Base-by-base conservation (phyloP, 306 rosid species). In the Cucurbita maxima region DNA sequence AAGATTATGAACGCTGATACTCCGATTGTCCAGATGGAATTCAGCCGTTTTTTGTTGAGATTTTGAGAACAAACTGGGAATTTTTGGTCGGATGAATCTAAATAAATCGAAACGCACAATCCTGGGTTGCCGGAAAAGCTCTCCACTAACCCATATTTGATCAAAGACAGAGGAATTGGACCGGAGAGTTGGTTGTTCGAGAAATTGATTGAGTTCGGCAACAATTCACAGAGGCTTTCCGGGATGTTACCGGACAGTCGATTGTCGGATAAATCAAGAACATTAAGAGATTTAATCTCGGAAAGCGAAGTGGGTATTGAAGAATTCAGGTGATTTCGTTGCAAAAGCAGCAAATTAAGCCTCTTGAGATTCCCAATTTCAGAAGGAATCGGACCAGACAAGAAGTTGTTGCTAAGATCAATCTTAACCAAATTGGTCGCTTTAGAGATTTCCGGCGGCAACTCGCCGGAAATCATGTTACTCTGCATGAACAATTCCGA, bases 241-340 rank as follows among this genome's bases (percentile, higher is more conserved):
- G 97, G 99, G 80, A 95, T 95, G 8, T 73, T 83, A 6, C 99
- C 99, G 0, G 96, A 87, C 76, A 95, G 75, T 4, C 75, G 88
- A 76, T 95, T 95, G 72, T 84, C 84, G 47, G 99, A 95, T 72
- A 91, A 90, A 73, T 95, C 99, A 64, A 95, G 99, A 80, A 95
- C 96, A 76, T 95, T 95, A 75, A 95, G 89, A 44, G 89, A 89
- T 72, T 69, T 82, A 10, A 91, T 82, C 4, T 72, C 79, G 52
- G 96, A 88, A 25, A 95, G 85, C 9, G 97, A 86, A 63, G 67
- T 75, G 0, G 99, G 99, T 41, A 95, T 95, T 6, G 92, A 81
- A 36, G 92, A 89, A 57, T 71, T 89, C 78, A 95, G 60, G 82
- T 76, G 84, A 83, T 95, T 95, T 77, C 87, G 86, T 89, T 95